Base-by-base conservation (phyloP, 2,329 filamentous ascomycete genomes). In the Stemphylium beticola region DNA sequence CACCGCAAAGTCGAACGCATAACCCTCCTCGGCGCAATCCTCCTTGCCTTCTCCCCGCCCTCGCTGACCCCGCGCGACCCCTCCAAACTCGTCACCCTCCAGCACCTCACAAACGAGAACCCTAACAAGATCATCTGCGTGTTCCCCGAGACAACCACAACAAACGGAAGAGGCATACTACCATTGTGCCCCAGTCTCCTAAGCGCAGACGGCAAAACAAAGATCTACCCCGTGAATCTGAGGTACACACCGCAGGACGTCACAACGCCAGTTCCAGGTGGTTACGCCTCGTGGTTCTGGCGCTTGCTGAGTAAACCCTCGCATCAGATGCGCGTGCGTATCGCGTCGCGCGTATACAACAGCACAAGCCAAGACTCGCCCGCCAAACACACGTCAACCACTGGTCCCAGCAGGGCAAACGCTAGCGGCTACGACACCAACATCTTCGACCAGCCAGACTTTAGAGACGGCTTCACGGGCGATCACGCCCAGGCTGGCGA, bases 61-160 rank as follows among this genome's bases (percentile, higher is more conserved):
- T 71, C 78, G 39, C 47, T 67, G 15, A 49, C 57, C 14, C 75
- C 77, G 1, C 57, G 73, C 1, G 61, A 71, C 7, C 62, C 66
- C 4, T 61, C 71, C 3, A 70, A 72, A 29, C 69, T 79, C 14
- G 61, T 73, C 26, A 62, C 69, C 4, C 71, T 82, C 20, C 63
- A 69, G 14, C 65, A 72, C 4, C 82, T 98, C 4, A 72, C 92
- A 10, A 77, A 81, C 29, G 80, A 83, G 53, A 85, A 96, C 71
- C 92, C 92, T 0, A 82, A 85, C 53, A 87, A 92, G 40, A 85
- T 91, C 55, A 85, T 98, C 58, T 92, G 88, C 58, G 86, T 96
- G 1, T 97, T 98, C 74, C 93, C 95, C 11, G 95, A 99, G 78
- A 93, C 90, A 76, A 95, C 90, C 4, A 96, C 95, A 0, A 96